phyloP scores from a whole-genome alignment of 805 yeast species.

The Candida pini region DNA sequence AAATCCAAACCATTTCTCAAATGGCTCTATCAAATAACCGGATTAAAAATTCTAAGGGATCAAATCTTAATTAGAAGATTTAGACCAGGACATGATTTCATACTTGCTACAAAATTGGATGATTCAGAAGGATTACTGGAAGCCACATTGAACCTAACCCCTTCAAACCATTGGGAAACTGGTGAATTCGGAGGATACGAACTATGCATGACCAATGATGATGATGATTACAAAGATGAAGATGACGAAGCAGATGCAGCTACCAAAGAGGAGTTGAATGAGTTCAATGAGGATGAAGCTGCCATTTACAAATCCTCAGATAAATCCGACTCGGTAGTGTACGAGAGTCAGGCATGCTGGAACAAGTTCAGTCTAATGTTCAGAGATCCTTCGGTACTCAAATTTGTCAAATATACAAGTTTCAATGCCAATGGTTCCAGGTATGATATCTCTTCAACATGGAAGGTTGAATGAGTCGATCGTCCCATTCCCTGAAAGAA shows the following conservation, averaged over 20 bases:
- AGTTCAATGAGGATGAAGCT: conserved; percentile 59
- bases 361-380: conserved; percentile 71
- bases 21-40: conserved; percentile 63
- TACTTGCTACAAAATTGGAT: conserved; percentile 64
- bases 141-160: conserved; percentile 78
- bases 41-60: conserved; percentile 55
- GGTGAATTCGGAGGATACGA: conserved; percentile 97
- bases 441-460: conserved; percentile 83
- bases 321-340: conserved; percentile 70
- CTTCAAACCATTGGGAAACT: conserved; percentile 74
- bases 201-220: conserved; percentile 68
- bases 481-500: too few relatives aligned
- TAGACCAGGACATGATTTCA: conserved; percentile 93
- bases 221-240: conserved; percentile 37
- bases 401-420: conserved; percentile 89
- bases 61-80: conserved; percentile 76
- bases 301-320: conserved; percentile 69
- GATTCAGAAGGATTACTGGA: conserved; percentile 48
- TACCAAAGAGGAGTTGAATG: conserved; percentile 1
- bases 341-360: conserved; percentile 79
- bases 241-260: conserved; percentile 36
- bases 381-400: conserved; percentile 80
- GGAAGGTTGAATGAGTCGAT: too few relatives aligned
- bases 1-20: conserved; percentile 57
- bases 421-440: conserved; percentile 83